Base-by-base conservation (phyloP, 2,329 filamentous ascomycete species). In the Hypoxylon sp. region DNA sequence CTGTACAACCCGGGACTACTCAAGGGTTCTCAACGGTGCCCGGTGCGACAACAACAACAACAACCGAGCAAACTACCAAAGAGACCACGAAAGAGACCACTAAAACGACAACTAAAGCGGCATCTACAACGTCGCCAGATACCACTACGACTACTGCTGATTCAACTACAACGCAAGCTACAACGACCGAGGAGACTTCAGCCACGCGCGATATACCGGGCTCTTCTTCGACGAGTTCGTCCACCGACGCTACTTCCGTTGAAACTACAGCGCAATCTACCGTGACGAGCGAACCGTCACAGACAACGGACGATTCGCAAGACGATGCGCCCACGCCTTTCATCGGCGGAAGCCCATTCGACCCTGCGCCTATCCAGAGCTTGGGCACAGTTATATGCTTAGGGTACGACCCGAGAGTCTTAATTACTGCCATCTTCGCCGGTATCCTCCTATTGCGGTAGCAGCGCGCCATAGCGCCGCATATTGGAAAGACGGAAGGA, bases 1-100 rank as follows among this genome's bases (percentile, higher is more conserved):
- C 67, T 20, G 54, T 70, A 37, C 46, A 54, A 17, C 64, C 68
- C 43, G 59, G 67, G 11, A 58, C 69, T n/a, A 67, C 70, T n/a
- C 50, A 54, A 17, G 54, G 20, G 17, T 64, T 61, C 44, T 50
- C 56, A 15, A 68, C 67, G 20, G 55, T 64, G 53, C 59, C 62
- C 22, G 64, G 59, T 32, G 53, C 28, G 46, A 65, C 58, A 8
- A 46, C 58, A 19, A 30, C 59, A 3, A n/a, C 47, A 2, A 51
- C n/a, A n/a, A n/a, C n/a, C n/a, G n/a, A n/a, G n/a, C n/a, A 55
- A 19, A 62, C 62, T 1, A 66, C 56, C 2, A 60, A 41, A 5
- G 37, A 19, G 17, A 61, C 58, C 7, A 61, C 43, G 11, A 39
- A 57, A 24, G 48, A 26, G 15, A 28, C 59, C 2, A 17, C 46